These are phyloP conservation scores for Rosa hybrid DNA, from an alignment of 331 rosid genomes.

Conservation along the genomic window DNA sequence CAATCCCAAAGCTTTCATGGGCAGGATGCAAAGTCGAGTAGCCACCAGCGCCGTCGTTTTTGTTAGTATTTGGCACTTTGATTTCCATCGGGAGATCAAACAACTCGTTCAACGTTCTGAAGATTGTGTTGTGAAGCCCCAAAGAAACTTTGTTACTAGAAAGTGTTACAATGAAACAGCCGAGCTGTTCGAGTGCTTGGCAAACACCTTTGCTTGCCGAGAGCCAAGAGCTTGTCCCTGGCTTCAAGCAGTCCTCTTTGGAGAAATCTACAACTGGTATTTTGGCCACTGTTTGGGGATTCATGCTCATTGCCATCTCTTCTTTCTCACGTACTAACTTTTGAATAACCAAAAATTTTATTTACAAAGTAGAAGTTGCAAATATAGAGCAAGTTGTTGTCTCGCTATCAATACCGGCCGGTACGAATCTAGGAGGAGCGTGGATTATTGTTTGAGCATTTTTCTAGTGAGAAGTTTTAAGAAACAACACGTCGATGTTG, in stretches of 20 bases:
- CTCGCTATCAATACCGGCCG: no score
- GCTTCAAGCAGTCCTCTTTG: conserved; percentile 1
- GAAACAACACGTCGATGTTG: no score
- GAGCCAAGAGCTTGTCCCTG: conserved; percentile 11
- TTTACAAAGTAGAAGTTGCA: no score
- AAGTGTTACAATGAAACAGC: conserved; percentile 18
- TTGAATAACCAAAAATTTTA: no score
- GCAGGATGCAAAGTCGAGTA: conserved; percentile 19
- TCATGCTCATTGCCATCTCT: not conserved
- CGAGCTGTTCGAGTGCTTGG: conserved; percentile 12
- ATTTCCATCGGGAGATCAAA: conserved; percentile 9
- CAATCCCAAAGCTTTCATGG: conserved; percentile 25
- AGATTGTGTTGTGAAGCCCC: conserved; percentile 22
- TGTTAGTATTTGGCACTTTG: not conserved
- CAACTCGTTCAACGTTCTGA: conserved; percentile 9
- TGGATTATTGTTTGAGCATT: no score
- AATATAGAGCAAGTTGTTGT: no score
- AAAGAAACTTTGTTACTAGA: conserved; percentile 17
- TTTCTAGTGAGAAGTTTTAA: no score
- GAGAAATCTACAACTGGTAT: conserved; percentile 29
- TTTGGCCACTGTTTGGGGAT: conserved; percentile 19
- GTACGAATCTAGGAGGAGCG: no score
- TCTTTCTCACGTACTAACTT: no score
- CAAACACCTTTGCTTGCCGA: conserved; percentile 4
- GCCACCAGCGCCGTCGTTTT: conserved; percentile 3